Conservation (phyloP, 345 rosid genomes). For the Salix caprea region DNA sequence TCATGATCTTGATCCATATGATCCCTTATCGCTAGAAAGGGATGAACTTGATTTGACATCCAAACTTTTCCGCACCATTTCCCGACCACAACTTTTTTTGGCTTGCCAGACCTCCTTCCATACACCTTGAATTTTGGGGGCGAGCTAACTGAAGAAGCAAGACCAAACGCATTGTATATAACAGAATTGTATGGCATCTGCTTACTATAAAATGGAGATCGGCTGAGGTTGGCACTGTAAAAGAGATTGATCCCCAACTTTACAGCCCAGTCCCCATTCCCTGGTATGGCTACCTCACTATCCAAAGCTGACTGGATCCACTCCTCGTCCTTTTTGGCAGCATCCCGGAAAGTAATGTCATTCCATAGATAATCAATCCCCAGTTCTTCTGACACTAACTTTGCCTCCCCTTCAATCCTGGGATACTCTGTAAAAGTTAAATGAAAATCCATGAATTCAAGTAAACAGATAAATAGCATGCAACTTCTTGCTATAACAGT, state of each 20-base stretch:
- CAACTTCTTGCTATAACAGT: not conserved
- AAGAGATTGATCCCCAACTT: conserved; percentile 85
- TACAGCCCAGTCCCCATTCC: conserved; percentile 88
- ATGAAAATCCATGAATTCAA: conserved; percentile 8
- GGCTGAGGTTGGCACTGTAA: conserved; percentile 79
- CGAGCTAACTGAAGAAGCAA: conserved; percentile 54
- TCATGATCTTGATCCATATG: conserved; percentile 50
- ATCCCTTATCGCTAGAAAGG: conserved; percentile 52
- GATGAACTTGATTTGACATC: conserved; percentile 98
- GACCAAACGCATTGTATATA: conserved; percentile 80
- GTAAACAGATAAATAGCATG: not conserved
- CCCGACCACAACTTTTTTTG: conserved; percentile 77
- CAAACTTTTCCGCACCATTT: conserved; percentile 99
- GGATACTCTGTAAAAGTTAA: conserved; percentile 70
- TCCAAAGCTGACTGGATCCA: conserved; percentile 62
- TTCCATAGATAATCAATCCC: conserved; percentile 57
- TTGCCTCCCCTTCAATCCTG: conserved; percentile 76
- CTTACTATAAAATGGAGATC: conserved; percentile 79
- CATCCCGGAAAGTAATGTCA: conserved; percentile 51
- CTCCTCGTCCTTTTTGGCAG: conserved; percentile 63
- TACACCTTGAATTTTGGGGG: conserved; percentile 34
- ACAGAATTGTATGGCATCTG: conserved; percentile 94
- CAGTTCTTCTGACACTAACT: conserved; percentile 67
- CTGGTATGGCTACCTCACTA: conserved; percentile 75
- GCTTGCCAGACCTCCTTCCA: conserved; percentile 54